phyloP scores from a whole-genome alignment of 768 basidiomycete species.

The Pleurotus tuoliensis region DNA sequence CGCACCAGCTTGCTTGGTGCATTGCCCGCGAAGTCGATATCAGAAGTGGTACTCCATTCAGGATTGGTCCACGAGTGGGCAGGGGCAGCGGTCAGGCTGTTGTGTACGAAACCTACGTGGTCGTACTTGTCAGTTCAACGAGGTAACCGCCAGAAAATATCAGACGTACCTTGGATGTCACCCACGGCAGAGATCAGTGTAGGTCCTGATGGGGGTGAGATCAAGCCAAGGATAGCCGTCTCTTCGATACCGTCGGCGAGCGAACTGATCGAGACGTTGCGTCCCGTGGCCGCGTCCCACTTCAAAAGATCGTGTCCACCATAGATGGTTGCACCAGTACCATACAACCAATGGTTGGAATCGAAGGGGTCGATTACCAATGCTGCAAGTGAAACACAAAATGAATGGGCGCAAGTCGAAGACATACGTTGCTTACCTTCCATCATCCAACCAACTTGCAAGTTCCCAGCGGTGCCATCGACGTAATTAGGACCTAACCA shows the following conservation, averaged over 20 bases:
- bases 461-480: slow-evolving; percentile 17
- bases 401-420: neutral
- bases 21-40: slow-evolving; percentile 41
- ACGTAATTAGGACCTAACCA: slow-evolving; percentile 33
- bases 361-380: slow-evolving; percentile 42
- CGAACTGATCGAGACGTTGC: slow-evolving; percentile 37
- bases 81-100: slow-evolving; percentile 27
- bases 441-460: slow-evolving; percentile 43
- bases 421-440: slow-evolving; percentile 20
- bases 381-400: slow-evolving; percentile 5
- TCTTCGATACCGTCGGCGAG: slow-evolving; percentile 42
- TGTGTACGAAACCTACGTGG: slow-evolving; percentile 30
- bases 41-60: slow-evolving; percentile 29
- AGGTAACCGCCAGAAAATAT: too few species aligned
- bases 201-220: slow-evolving; percentile 39
- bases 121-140: too few species aligned
- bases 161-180: slow-evolving; percentile 29
- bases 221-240: slow-evolving; percentile 31
- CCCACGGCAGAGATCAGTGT: slow-evolving; percentile 27
- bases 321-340: slow-evolving; percentile 39
- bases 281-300: slow-evolving; percentile 31
- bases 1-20: slow-evolving; percentile 33
- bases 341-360: slow-evolving; percentile 42
- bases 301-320: slow-evolving; percentile 35
- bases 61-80: slow-evolving; percentile 28